Evolutionary conservation across 768 basidiomycete genomes (phyloP), one percentile per base, ranked within the genome.

Genomic region (Suillus plorans): DNA sequence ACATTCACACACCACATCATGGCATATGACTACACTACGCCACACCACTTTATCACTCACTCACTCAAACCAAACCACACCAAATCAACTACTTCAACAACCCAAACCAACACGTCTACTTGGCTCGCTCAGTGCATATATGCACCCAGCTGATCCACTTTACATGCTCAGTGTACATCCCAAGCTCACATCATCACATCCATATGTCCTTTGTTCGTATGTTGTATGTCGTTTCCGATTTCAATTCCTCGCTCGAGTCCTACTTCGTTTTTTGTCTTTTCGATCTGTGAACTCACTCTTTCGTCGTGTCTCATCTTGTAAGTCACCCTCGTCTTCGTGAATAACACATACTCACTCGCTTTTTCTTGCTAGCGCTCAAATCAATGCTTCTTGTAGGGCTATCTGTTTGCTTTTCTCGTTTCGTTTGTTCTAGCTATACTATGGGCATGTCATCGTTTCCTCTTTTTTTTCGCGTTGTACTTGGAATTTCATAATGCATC

Each of bases 361-460:
- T 61, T 61, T 37, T 56, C 14, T 41, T 25, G 10, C 22, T 28
- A 41, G 25, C 39, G 25, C 36, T 16, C 28, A 31, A 53, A 7
- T 50, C 22, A 50, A 53, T 57, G 56, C 56, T 57, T 57, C 56
- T 57, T 57, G 56, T 57, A 57, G 56, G 22, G n/a, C 36, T 57
- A 57, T 57, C 56, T 57, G n/a, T 57, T 57, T 57, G 52, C 52
- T 57, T 22, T 57, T 57, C 25, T 57, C 56, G 56, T 57, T 22
- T 37, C 52, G 56, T 57, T n/a, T 22, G 36, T 57, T 57, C 37
- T 37, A 57, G 36, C 12, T 57, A 37, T 39, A 18, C 50, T 52
- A 31, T 53, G 28, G 52, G 52, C 52, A 53, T 53, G 28, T 53
- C 52, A 53, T 53, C 50, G 25, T 18, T 10, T 22, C 22, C 34